Evolutionary conservation across 129 eudicot genomes (phyloP).

Genomic region (Ambrosia trifida): DNA sequence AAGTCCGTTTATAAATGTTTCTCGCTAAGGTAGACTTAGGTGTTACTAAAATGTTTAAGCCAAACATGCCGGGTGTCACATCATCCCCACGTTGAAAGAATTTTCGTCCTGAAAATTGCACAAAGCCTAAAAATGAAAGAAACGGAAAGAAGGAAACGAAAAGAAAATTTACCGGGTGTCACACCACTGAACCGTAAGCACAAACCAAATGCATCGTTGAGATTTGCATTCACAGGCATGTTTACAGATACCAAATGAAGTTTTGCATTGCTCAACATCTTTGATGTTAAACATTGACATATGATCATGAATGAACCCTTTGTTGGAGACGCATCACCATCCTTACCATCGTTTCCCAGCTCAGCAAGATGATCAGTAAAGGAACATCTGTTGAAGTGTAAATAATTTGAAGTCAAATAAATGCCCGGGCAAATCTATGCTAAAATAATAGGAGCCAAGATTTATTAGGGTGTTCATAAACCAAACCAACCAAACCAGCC

Average conservation of each 20-base stretch:
- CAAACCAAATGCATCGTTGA: constrained; percentile 81
- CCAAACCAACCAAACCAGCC: too few relatives aligned
- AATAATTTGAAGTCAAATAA: constrained; percentile 4
- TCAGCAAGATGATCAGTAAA: constrained; percentile 67
- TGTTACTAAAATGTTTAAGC: too few relatives aligned
- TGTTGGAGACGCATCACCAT: constrained; percentile 28
- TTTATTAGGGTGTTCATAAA: too few relatives aligned
- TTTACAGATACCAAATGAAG: constrained; percentile 70
- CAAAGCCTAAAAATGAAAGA: too few relatives aligned
- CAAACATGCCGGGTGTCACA: too few relatives aligned
- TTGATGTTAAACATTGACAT: constrained; percentile 69
- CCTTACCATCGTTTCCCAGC: constrained; percentile 43
- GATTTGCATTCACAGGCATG: constrained; percentile 79
- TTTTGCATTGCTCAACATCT: constrained; percentile 87
- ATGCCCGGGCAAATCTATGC: neutral
- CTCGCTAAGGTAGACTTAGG: too few relatives aligned
- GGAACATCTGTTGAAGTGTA: constrained; percentile 58
- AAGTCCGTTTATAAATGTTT: too few relatives aligned
- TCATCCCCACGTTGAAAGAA: too few relatives aligned
- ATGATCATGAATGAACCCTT: constrained; percentile 67
- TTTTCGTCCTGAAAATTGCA: too few relatives aligned
- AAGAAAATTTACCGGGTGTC: too few relatives aligned
- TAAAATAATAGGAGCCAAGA: neutral
- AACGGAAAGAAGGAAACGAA: too few relatives aligned
- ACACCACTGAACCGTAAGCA: constrained; percentile 70